Conservation (phyloP, 2,329 filamentous ascomycete species). For the Ceratocystis papillata region DNA sequence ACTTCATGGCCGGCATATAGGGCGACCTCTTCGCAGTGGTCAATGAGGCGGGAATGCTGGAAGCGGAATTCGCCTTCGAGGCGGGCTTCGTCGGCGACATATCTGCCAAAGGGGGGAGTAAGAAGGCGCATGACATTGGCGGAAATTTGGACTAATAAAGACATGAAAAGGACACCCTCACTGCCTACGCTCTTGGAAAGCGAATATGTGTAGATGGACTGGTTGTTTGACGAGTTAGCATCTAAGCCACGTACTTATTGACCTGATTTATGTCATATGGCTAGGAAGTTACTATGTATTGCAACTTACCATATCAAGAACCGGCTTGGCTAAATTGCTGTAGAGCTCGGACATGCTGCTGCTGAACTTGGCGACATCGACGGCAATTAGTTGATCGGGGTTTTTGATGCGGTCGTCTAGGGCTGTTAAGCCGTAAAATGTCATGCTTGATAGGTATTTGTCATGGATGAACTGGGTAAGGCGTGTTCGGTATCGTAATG, state of each 20-base stretch:
- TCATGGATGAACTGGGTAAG: constrained; percentile 93
- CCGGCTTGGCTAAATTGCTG: constrained; percentile 88
- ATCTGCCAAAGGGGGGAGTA: constrained; percentile 93
- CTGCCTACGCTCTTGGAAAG: constrained; percentile 90
- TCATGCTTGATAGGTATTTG: constrained; percentile 93
- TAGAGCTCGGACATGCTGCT: constrained; percentile 92
- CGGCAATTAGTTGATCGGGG: constrained; percentile 90
- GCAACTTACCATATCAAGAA: constrained; percentile 68
- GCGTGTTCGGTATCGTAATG: constrained; percentile 81
- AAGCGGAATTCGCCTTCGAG: constrained; percentile 94
- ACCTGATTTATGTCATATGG: background rate
- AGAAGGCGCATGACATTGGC: constrained; percentile 87
- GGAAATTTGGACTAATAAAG: constrained; percentile 81
- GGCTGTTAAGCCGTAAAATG: constrained; percentile 91
- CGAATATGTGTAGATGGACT: constrained; percentile 86
- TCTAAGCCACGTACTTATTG: constrained; percentile 27
- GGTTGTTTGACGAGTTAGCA: background rate
- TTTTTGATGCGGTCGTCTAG: constrained; percentile 98
- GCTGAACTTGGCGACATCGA: constrained; percentile 92
- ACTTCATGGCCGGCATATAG: constrained; percentile 84
- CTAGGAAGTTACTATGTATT: background rate
- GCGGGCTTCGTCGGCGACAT: constrained; percentile 89
- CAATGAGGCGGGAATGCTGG: constrained; percentile 86
- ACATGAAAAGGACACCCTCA: constrained; percentile 93
- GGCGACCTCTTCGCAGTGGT: constrained; percentile 91